phyloP scores from a whole-genome alignment of 306 rosid genomes.

The Prunus padus region DNA sequence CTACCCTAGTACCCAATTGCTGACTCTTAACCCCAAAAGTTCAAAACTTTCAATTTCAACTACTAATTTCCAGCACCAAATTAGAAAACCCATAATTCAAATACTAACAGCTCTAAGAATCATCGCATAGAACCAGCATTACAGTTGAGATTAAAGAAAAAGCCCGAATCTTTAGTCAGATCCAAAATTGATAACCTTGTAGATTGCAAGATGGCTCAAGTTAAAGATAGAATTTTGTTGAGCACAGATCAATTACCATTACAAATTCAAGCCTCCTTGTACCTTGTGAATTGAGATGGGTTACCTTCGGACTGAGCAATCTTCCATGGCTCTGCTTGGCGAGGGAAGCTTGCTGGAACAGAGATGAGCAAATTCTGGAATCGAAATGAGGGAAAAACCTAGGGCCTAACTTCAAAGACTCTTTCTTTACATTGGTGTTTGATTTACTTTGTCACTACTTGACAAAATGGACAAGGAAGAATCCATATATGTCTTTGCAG shows the following conservation, averaged over 20 bases:
- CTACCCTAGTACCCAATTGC: constrained; percentile 10
- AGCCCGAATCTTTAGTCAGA: constrained; percentile 28
- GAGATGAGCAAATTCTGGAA: constrained; percentile 28
- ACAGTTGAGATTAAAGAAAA: constrained; percentile 41
- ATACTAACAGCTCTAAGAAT: constrained; percentile 17
- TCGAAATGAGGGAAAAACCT: constrained; percentile 26
- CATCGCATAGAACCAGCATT: constrained; percentile 19
- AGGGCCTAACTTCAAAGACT: constrained; percentile 23
- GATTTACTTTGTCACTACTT: constrained; percentile 52
- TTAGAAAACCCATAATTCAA: constrained; percentile 26
- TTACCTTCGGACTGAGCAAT: constrained; percentile 33
- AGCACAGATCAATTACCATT: constrained; percentile 8
- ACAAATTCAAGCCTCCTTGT: constrained; percentile 22
- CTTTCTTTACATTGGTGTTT: constrained; percentile 23
- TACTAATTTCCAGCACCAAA: constrained; percentile 19
- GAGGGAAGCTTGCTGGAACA: constrained; percentile 27
- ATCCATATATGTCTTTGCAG: neutral
- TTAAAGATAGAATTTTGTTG: neutral
- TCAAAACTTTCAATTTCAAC: constrained; percentile 28
- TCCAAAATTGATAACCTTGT: constrained; percentile 24
- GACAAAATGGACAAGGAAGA: constrained; percentile 34
- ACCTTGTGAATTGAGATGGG: constrained; percentile 14
- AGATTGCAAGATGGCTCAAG: constrained; percentile 11
- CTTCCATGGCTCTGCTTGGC: constrained; percentile 22
- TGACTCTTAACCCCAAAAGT: constrained; percentile 28